These are phyloP conservation scores for Chrysanthemum seticuspe DNA, from an alignment of 129 eudicot genomes.

Conservation along the genomic window DNA sequence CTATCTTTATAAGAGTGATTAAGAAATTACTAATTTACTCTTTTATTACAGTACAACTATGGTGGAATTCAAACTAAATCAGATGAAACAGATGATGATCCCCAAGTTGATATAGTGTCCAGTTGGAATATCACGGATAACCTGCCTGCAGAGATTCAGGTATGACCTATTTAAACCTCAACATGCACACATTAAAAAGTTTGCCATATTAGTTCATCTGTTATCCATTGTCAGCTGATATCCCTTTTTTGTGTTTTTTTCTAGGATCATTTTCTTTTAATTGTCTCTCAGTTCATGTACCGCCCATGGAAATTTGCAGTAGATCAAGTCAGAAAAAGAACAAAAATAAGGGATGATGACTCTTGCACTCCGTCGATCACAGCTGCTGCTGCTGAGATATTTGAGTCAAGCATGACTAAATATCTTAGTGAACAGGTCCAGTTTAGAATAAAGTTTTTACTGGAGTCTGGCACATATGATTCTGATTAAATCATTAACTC, in stretches of 20 bases:
- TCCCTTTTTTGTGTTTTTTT: constrained; percentile 4
- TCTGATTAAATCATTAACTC: constrained; percentile 11
- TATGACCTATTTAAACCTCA: constrained; percentile 23
- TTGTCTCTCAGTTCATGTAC: constrained; percentile 77
- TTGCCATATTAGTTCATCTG: not conserved
- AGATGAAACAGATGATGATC: constrained; percentile 33
- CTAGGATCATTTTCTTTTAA: constrained; percentile 74
- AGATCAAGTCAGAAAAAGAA: constrained; percentile 53
- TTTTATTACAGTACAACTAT: constrained; percentile 68
- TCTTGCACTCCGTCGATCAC: constrained; percentile 94
- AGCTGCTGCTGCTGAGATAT: constrained; percentile 73
- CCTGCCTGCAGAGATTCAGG: constrained; percentile 77
- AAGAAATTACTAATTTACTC: constrained; percentile 3
- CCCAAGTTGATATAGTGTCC: constrained; percentile 68
- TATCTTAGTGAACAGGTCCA: constrained; percentile 75
- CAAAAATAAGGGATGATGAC: constrained; percentile 49
- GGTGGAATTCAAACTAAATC: constrained; percentile 87
- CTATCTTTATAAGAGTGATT: not conserved
- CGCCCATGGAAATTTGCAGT: constrained; percentile 86
- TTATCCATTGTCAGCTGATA: constrained; percentile 2
- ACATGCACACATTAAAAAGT: not conserved
- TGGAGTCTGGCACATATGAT: not conserved
- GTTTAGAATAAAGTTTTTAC: not conserved
- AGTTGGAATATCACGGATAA: constrained; percentile 87
- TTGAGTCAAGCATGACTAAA: constrained; percentile 55